Base-by-base conservation (phyloP, 1,139 yeast species). In the Debaryomycetaceae sp. region DNA sequence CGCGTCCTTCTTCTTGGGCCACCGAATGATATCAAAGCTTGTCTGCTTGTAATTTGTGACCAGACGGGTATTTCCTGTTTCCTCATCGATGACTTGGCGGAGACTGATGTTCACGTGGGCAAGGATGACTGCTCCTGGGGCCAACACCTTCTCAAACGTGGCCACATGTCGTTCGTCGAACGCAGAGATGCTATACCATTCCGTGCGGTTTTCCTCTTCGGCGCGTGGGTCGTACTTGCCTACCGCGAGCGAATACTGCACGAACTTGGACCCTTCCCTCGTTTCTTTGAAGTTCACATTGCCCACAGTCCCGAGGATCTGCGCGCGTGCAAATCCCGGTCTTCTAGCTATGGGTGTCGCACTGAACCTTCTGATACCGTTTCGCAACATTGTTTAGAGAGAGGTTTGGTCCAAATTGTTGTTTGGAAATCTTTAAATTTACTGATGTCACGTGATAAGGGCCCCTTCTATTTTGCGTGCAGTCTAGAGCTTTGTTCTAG, bases 181-280 rank as follows among this genome's bases (percentile, higher is more conserved):
- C 4, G 57, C 68, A 27, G 59, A 42, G 27, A 64, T 45, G 33
- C 56, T 61, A 49, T 45, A 62, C 70, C 69, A 64, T 36, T 61
- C 65, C 29, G 68, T 54, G 30, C 50, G 38, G 34, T 38, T 42
- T 28, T 44, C 49, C 31, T 51, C 54, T 23, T 49, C 58, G 20
- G 20, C 20, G 10, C 20, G 20, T 11, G 60, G 59, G 21, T 45
- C 43, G 45, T 39, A 60, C 44, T 54, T 53, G 49, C 59, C 54
- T 22, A 64, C 70, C 10, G 69, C 71, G 36, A 64, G 56, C 12
- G 66, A 54, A 46, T 64, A 64, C 32, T 48, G 53, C 43, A 62
- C 49, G 43, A 53, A 63, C 34, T 57, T 60, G 26, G 38, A 40
- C 23, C 66, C 67, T 31, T 51, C 55, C 32, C 48, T 53, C 36